phyloP scores from a whole-genome alignment of 1,284 basidiomycete genomes.

The Naganishia albida region DNA sequence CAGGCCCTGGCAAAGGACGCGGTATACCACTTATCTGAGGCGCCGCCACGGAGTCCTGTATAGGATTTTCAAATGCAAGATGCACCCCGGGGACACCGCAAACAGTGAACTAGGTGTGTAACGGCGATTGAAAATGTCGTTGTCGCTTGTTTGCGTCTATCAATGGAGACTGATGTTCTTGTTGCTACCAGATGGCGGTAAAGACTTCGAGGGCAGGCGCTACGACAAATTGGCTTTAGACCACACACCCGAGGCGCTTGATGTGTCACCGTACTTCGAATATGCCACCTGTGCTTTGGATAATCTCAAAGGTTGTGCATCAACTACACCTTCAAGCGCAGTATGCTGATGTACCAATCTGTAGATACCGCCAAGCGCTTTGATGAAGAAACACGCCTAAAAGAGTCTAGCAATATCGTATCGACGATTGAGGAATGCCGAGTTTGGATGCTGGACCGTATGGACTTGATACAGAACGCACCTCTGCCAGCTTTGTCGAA shows the following conservation, averaged over 20 bases:
- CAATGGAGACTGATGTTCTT: too few relatives aligned
- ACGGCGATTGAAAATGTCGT: too few relatives aligned
- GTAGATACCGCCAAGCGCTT: slow-evolving; percentile 2
- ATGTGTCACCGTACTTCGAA: slow-evolving; percentile 2
- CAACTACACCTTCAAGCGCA: neutral
- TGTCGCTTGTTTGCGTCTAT: too few relatives aligned
- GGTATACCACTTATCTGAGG: too few relatives aligned
- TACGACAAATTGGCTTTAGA: too few relatives aligned
- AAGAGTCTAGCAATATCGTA: neutral
- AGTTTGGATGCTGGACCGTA: neutral
- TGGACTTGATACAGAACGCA: neutral
- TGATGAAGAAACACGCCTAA: neutral
- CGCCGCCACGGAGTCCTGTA: too few relatives aligned
- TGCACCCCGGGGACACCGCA: too few relatives aligned
- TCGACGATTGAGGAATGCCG: neutral
- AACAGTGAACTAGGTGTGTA: too few relatives aligned
- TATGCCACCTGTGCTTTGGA: neutral
- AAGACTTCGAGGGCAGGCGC: too few relatives aligned
- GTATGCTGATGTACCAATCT: neutral
- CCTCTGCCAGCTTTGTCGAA: slow-evolving; percentile 4
- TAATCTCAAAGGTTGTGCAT: neutral
- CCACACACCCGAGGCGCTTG: neutral
- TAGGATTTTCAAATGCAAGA: too few relatives aligned
- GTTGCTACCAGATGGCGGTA: too few relatives aligned
- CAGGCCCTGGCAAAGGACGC: too few relatives aligned